Evolutionary conservation across 2,329 filamentous ascomycete genomes (phyloP).

Genomic region (Fusarium zealandicum): DNA sequence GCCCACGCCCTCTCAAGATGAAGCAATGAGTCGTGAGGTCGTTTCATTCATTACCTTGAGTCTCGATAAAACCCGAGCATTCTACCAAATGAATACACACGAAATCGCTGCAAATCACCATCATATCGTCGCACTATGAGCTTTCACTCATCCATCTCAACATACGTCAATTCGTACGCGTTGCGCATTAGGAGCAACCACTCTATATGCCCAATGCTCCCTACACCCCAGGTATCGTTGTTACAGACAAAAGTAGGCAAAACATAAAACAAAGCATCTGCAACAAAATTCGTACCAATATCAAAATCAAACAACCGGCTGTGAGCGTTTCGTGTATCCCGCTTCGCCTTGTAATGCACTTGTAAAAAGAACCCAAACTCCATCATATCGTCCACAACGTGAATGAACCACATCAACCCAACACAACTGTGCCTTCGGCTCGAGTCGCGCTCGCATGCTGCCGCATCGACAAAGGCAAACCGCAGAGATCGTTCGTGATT

Average conservation of each 20-base stretch:
- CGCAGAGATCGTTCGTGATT: not conserved
- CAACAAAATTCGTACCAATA: slow-evolving; percentile 13
- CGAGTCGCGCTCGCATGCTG: slow-evolving; percentile 1
- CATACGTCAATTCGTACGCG: slow-evolving; percentile 33
- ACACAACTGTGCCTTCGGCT: slow-evolving; percentile 1
- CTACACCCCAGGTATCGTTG: slow-evolving; percentile 35
- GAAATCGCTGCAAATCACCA: not conserved
- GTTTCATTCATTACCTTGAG: too few species aligned
- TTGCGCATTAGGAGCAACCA: slow-evolving; percentile 16
- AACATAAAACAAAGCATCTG: slow-evolving; percentile 11
- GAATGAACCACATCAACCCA: too few species aligned
- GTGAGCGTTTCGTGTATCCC: slow-evolving; percentile 38
- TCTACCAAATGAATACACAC: too few species aligned
- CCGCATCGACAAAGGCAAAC: not conserved
- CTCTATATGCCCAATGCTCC: slow-evolving; percentile 24
- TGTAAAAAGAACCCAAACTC: slow-evolving; percentile 28
- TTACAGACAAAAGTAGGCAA: slow-evolving; percentile 18
- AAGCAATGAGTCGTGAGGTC: too few species aligned
- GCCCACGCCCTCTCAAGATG: too few species aligned
- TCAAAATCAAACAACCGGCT: slow-evolving; percentile 14
- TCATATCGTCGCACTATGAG: not conserved
- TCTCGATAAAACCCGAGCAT: too few species aligned
- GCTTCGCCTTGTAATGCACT: slow-evolving; percentile 30
- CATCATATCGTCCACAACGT: slow-evolving; percentile 17
- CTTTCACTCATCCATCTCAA: not conserved